Percentiles rank a stretch among this genome's conserved stretches.
phyloP scores from a whole-genome alignment of 495 filamentous ascomycete genomes.

The Annulohypoxylon stygium region DNA sequence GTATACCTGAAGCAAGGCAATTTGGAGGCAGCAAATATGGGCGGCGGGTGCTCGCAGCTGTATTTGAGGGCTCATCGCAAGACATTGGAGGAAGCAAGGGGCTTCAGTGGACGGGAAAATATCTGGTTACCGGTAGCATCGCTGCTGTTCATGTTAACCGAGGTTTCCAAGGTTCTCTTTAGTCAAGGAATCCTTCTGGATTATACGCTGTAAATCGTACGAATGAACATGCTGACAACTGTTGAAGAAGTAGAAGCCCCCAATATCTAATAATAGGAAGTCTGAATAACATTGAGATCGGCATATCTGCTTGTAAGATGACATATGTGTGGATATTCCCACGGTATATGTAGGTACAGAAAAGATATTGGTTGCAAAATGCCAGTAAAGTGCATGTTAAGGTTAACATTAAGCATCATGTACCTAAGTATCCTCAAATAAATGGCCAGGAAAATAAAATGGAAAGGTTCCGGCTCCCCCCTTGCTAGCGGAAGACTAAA shows the following conservation, averaged over 20 bases:
- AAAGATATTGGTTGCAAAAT: neutral
- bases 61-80: constrained; percentile 8
- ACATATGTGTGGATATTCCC: constrained; percentile 6
- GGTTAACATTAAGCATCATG: neutral
- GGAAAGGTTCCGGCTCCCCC: constrained; percentile 9
- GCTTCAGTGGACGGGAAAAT: constrained; percentile 9
- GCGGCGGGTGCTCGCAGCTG: neutral
- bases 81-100: constrained; percentile 18
- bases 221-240: neutral
- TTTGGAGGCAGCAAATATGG: neutral
- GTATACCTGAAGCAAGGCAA: neutral
- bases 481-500: constrained; percentile 19
- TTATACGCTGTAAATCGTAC: neutral
- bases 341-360: neutral
- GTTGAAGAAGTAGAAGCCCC: neutral
- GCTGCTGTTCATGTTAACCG: neutral
- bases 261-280: neutral
- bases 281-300: constrained; percentile 9
- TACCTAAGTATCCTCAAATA: neutral
- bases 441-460: constrained; percentile 4
- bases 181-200: neutral
- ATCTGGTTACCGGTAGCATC: neutral
- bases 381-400: neutral
- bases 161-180: neutral
- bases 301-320: neutral